phyloP scores from a whole-genome alignment of 768 basidiomycete genomes.

The Leccinum imitatum region DNA sequence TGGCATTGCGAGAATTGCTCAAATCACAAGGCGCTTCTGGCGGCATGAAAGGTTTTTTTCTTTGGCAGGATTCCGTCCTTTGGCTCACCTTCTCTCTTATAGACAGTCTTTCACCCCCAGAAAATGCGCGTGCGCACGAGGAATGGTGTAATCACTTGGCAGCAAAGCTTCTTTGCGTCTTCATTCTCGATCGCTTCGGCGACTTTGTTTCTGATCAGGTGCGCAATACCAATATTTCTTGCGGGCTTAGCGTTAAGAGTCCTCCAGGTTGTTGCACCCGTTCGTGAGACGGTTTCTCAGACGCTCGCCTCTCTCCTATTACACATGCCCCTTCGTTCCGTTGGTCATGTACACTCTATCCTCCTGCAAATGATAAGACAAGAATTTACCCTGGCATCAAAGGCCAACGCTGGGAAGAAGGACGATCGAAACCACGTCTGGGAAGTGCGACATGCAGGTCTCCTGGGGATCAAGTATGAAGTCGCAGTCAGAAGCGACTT shows the following conservation, averaged over 20 bases:
- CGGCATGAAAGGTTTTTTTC: slow-evolving; percentile 68
- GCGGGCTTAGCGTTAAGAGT: background rate
- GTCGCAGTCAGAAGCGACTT: slow-evolving; percentile 91
- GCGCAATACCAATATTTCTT: slow-evolving; percentile 8
- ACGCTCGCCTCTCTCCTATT: slow-evolving; percentile 86
- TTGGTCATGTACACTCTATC: slow-evolving; percentile 77
- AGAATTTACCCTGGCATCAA: slow-evolving; percentile 56
- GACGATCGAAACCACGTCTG: slow-evolving; percentile 66
- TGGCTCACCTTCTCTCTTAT: slow-evolving; percentile 4
- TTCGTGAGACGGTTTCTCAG: slow-evolving; percentile 94
- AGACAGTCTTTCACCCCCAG: slow-evolving; percentile 53
- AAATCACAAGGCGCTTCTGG: slow-evolving; percentile 80
- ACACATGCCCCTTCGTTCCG: slow-evolving; percentile 81
- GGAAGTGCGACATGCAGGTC: slow-evolving; percentile 97
- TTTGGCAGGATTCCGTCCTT: background rate
- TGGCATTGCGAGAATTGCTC: slow-evolving; percentile 86
- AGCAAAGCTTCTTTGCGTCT: slow-evolving; percentile 81
- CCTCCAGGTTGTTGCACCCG: slow-evolving; percentile 85
- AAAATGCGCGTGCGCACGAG: slow-evolving; percentile 71
- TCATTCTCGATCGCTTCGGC: slow-evolving; percentile 96
- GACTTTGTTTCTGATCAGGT: slow-evolving; percentile 95
- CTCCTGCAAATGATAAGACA: slow-evolving; percentile 94
- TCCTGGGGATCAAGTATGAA: slow-evolving; percentile 96
- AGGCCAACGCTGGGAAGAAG: slow-evolving; percentile 33
- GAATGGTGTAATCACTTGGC: slow-evolving; percentile 90